Evolutionary conservation across 441 rosid species (phyloP), one percentile per base, ranked within the genome.

Genomic region (Adansonia grandidieri): DNA sequence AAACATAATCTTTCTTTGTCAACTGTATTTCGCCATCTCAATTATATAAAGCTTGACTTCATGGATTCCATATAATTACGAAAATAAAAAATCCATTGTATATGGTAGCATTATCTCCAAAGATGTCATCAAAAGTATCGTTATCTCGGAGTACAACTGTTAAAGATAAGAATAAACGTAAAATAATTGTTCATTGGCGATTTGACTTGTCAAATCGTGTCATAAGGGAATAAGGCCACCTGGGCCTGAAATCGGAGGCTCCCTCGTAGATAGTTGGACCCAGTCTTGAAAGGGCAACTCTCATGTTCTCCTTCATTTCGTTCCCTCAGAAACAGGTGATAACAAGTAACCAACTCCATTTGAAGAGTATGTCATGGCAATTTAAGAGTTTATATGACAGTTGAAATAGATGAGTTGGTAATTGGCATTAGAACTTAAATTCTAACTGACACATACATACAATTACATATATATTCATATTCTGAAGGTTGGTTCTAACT

Each of bases 201-300:
- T 69, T 22, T 47, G 40, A 45, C 45, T 9, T 47, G 77, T 61
- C 69, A 74, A 74, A 61, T 60, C 57, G 0, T 66, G 71, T 42
- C 48, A 9, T 5, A n/a, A n/a, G 51, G 2, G 71, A 65, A 65
- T 3, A 42, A 37, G 47, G 9, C 37, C 20, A 7, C 19, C 20
- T 64, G 69, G 69, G 47, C 45, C 19, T 37, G 47, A 64, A 15
- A 15, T 63, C 6, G 10, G 11, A 24, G 65, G 6, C 65, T 60
- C 17, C 60, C 32, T 28, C 32, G 32, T 28, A 28, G 32, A 28
- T 28, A 28, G 32, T 2, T 28, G 32, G 32, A 28, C 32, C 32
- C 32, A 28, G 32, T 28, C 32, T 28, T 28, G 32, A 28, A 28
- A 28, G 32, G 32, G 32, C 40, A 60, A 60, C 11, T 60, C 65